Evolutionary conservation across 306 rosid genomes (phyloP).

Genomic region (Quercus variabilis): DNA sequence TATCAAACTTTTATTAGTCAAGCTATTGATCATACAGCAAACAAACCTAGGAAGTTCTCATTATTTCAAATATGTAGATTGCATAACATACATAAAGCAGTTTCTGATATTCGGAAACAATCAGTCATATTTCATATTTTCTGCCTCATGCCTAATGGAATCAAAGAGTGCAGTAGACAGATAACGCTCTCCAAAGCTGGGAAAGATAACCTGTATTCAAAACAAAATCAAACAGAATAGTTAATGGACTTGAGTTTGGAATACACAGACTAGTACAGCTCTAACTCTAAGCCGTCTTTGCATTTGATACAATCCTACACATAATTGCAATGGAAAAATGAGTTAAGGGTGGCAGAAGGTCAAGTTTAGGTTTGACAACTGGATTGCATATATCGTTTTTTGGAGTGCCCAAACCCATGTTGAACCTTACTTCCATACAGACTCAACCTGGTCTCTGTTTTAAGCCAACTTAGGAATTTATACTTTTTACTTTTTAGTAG

Average conservation of each 20-base stretch:
- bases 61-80: neutral
- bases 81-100: neutral
- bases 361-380: too few relatives aligned
- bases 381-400: too few relatives aligned
- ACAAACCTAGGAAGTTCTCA: neutral
- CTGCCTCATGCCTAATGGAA: conserved; percentile 54
- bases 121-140: conserved; percentile 47
- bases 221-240: neutral
- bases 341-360: too few relatives aligned
- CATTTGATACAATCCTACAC: too few relatives aligned
- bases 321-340: too few relatives aligned
- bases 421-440: too few relatives aligned
- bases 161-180: conserved; percentile 54
- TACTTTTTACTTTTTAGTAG: too few relatives aligned
- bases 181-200: conserved; percentile 68
- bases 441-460: too few relatives aligned
- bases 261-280: neutral
- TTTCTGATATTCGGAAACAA: neutral
- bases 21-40: neutral
- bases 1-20: neutral
- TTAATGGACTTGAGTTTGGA: neutral
- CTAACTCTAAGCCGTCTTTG: too few relatives aligned
- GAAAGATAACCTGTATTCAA: conserved; percentile 45
- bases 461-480: too few relatives aligned
- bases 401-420: too few relatives aligned